Evolutionary conservation across 2,329 filamentous ascomycete genomes (phyloP), one percentile per base, ranked within the genome.

Genomic region (Phialocephala subalpina): DNA sequence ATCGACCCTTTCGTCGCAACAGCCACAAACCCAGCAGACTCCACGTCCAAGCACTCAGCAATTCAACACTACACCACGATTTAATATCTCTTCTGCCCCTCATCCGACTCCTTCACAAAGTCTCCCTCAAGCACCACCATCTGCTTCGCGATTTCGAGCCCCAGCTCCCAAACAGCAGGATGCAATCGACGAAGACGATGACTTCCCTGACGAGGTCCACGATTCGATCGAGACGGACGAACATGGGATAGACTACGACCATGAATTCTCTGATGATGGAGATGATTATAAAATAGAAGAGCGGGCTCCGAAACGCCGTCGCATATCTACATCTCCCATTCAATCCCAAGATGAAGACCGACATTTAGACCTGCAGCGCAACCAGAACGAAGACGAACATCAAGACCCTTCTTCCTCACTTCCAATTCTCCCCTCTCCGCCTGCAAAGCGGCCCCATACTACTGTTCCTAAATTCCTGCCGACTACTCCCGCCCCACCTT

Each of bases 21-120:
- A 72, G 38, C 61, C 69, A 8, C 71, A 70, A 64, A 18, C 18
- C 9, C 66, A 72, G 59, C 62, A 72, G 47, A 69, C 70, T n/a
- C 69, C 69, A 40, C 67, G 60, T 38, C 63, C 69, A 49, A 68
- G 68, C 63, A 65, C 68, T 14, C 74, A 74, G 58, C 76, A 75
- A 67, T 78, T 78, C 65, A 77, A 77, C 57, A 62, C 73, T 11
- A 76, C 76, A 27, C 76, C 75, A 60, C 72, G 75, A 40, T 78
- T 78, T 66, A 72, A 68, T 8, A 68, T 77, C 56, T 69, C 75
- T 20, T 76, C 73, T 2, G 75, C 74, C 0, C 75, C 74, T 12
- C 65, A 66, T 61, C 69, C 69, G 20, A 68, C 69, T 52, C 65
- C 67, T 7, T 67, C 73, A n/a, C 71, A 73, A 33, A 67, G 55